Percentiles rank a stretch among this genome's conserved stretches.
Conservation (phyloP, 1,139 yeast species). For the Taphrina betulina region DNA sequence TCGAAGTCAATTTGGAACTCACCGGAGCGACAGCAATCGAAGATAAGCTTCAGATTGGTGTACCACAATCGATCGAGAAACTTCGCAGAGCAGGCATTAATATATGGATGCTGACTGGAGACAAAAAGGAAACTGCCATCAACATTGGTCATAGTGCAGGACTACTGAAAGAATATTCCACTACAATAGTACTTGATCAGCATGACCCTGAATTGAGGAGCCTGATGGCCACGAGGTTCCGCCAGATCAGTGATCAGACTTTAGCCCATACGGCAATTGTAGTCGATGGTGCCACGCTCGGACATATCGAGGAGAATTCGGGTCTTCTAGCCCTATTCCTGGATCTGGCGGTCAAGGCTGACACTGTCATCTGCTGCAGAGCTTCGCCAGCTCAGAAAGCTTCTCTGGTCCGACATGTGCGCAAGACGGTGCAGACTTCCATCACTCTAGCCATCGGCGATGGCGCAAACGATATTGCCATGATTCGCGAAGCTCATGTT, state of each 20-base stretch:
- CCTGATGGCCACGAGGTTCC: constrained; percentile 58
- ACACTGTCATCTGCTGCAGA: constrained; percentile 90
- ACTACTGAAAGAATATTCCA: constrained; percentile 86
- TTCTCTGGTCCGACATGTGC: constrained; percentile 73
- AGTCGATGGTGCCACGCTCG: constrained; percentile 82
- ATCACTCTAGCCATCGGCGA: constrained; percentile 98
- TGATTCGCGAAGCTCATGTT: constrained; percentile 98
- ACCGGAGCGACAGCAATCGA: constrained; percentile 96
- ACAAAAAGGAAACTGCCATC: constrained; percentile 94
- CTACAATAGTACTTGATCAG: constrained; percentile 70
- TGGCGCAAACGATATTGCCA: constrained; percentile 98
- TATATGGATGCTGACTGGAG: constrained; percentile 98
- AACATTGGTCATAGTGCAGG: constrained; percentile 95
- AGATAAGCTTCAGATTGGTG: constrained; percentile 94
- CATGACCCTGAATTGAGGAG: constrained; percentile 51
- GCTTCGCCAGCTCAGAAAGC: constrained; percentile 98
- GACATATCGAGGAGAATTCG: constrained; percentile 68
- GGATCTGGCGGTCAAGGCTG: constrained; percentile 80
- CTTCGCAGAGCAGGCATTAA: constrained; percentile 89
- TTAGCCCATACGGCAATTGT: constrained; percentile 94
- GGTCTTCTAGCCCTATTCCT: constrained; percentile 70
- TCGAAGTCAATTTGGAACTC: constrained; percentile 67
- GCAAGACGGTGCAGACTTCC: constrained; percentile 60
- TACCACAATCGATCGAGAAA: constrained; percentile 88
- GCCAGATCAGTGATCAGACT: constrained; percentile 61